These are phyloP conservation scores for Glycine tomentella DNA, from an alignment of 306 rosid species.

Conservation along the genomic window DNA sequence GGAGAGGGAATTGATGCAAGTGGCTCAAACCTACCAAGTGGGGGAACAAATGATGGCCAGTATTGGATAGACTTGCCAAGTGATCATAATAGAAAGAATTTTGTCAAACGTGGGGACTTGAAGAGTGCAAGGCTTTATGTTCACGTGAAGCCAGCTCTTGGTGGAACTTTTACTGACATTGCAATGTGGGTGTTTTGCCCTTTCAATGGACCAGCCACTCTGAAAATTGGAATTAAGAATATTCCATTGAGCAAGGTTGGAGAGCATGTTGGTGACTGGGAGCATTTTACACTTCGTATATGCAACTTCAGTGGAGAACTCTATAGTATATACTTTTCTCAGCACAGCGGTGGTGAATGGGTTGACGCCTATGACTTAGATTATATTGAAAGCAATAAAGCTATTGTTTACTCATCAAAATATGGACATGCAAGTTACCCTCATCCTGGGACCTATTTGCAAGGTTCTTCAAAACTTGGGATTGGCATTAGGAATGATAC, in stretches of 20 bases:
- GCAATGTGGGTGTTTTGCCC: slow-evolving; percentile 95
- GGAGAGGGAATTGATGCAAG: slow-evolving; percentile 66
- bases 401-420: slow-evolving; percentile 55
- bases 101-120: slow-evolving; percentile 64
- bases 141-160: slow-evolving; percentile 91
- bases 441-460: slow-evolving; percentile 53
- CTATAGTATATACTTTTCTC: slow-evolving; percentile 53
- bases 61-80: slow-evolving; percentile 89
- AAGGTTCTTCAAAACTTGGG: slow-evolving; percentile 57
- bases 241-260: slow-evolving; percentile 66
- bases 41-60: slow-evolving; percentile 66
- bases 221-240: slow-evolving; percentile 68
- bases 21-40: slow-evolving; percentile 79
- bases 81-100: slow-evolving; percentile 51
- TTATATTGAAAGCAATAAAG: slow-evolving; percentile 51
- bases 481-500: slow-evolving; percentile 58
- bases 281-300: slow-evolving; percentile 75
- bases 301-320: slow-evolving; percentile 57
- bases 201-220: slow-evolving; percentile 84
- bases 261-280: slow-evolving; percentile 94
- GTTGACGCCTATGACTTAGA: slow-evolving; percentile 49
- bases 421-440: slow-evolving; percentile 57
- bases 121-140: slow-evolving; percentile 74
- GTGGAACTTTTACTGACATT: slow-evolving; percentile 88
- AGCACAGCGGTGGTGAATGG: slow-evolving; percentile 62